These are phyloP conservation scores for Macrophomina tecta DNA, from an alignment of 2,329 filamentous ascomycete genomes.

Conservation along the genomic window DNA sequence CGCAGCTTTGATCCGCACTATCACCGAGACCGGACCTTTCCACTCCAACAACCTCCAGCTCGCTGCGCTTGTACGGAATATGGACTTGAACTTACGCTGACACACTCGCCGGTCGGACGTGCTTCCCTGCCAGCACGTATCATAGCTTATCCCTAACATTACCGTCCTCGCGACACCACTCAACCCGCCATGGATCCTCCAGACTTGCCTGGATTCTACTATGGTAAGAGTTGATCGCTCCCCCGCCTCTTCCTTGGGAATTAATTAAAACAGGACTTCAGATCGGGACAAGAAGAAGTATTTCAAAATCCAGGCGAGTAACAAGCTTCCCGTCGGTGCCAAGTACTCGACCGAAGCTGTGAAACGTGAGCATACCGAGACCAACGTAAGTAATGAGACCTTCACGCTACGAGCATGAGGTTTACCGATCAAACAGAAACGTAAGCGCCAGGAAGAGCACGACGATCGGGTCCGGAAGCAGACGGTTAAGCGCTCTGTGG, in stretches of 20 bases:
- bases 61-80: background rate
- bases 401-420: background rate
- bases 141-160: background rate
- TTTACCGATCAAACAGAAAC: conserved; percentile 18
- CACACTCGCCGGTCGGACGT: background rate
- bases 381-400: background rate
- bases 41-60: background rate
- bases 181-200: conserved; percentile 3
- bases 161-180: background rate
- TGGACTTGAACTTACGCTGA: background rate
- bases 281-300: conserved; percentile 57
- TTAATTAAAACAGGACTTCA: conserved; percentile 29
- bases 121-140: background rate
- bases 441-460: conserved; percentile 18
- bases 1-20: conserved; percentile 18
- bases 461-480: conserved; percentile 4
- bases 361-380: conserved; percentile 37
- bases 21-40: conserved; percentile 25
- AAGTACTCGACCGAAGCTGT: conserved; percentile 51
- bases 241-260: background rate
- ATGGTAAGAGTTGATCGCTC: conserved; percentile 36
- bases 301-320: conserved; percentile 53
- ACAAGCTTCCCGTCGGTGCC: conserved; percentile 40
- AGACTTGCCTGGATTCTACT: conserved; percentile 57
- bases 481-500: conserved; percentile 16